phyloP scores from a whole-genome alignment of 2,329 filamentous ascomycete species.

The Epichloe gansuensis region DNA sequence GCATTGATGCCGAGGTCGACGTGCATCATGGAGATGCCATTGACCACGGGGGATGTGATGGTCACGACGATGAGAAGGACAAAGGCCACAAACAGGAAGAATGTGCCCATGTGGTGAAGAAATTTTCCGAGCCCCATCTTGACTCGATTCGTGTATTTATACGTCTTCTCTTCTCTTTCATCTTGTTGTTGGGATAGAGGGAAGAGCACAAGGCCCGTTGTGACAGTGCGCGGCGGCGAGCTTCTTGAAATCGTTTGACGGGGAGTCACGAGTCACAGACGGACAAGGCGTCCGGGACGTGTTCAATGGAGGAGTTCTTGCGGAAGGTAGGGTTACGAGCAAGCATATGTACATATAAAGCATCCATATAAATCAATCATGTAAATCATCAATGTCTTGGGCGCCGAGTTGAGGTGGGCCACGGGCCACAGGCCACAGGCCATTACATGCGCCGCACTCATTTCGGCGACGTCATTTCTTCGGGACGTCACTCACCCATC shows the following conservation, averaged over 20 bases:
- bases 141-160: background rate
- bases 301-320: too few species aligned
- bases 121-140: constrained; percentile 35
- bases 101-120: constrained; percentile 44
- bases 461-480: background rate
- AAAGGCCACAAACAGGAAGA: constrained; percentile 41
- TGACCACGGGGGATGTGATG: constrained; percentile 48
- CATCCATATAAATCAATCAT: background rate
- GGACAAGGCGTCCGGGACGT: too few species aligned
- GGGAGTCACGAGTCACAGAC: too few species aligned
- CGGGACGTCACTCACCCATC: background rate
- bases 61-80: constrained; percentile 45
- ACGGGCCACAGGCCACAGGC: too few species aligned
- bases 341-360: constrained; percentile 6
- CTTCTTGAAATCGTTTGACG: too few species aligned
- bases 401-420: too few species aligned
- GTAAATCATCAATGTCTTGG: background rate
- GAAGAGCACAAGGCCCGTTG: too few species aligned
- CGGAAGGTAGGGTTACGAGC: background rate
- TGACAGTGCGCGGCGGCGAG: too few species aligned
- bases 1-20: constrained; percentile 31
- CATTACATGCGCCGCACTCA: too few species aligned
- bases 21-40: constrained; percentile 39
- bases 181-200: background rate
- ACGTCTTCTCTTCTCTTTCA: background rate